Percentiles rank a stretch among this genome's conserved stretches.
phyloP scores from a whole-genome alignment of 768 basidiomycete genomes.

The Podaxis carcinomalis region DNA sequence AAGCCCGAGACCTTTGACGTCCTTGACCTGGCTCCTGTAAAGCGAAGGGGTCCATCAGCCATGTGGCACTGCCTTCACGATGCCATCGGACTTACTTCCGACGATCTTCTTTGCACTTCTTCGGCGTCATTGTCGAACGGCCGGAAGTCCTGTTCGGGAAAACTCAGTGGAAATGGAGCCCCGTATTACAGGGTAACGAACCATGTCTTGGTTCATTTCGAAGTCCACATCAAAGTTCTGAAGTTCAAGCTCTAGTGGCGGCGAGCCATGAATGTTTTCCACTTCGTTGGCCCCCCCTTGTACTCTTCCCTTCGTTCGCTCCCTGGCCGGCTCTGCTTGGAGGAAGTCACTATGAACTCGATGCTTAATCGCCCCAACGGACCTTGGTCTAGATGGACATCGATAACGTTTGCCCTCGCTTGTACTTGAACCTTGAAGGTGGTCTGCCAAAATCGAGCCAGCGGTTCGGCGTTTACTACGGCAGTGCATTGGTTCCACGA shows the following conservation, averaged over 20 bases:
- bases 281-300: not conserved
- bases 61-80: not conserved
- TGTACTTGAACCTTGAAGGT: conserved; percentile 70
- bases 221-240: not conserved
- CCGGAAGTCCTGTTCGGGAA: not conserved
- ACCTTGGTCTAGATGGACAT: conserved; percentile 19
- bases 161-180: not conserved
- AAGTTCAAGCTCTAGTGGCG: not conserved
- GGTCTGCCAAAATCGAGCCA: conserved; percentile 72
- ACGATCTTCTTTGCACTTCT: conserved; percentile 12
- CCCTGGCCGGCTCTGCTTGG: not conserved
- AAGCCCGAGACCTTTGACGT: conserved; percentile 62
- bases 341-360: not conserved
- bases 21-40: conserved; percentile 82
- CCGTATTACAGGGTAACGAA: not conserved
- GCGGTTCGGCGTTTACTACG: conserved; percentile 24
- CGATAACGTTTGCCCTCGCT: conserved; percentile 44
- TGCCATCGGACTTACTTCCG: conserved; percentile 27
- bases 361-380: not conserved
- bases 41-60: not conserved
- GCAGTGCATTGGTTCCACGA: not conserved
- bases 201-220: conserved; percentile 2
- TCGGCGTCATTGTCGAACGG: not conserved
- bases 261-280: not conserved
- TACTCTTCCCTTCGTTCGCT: not conserved